Conservation (phyloP, 1,284 basidiomycete genomes). For the Mycena sp. region DNA sequence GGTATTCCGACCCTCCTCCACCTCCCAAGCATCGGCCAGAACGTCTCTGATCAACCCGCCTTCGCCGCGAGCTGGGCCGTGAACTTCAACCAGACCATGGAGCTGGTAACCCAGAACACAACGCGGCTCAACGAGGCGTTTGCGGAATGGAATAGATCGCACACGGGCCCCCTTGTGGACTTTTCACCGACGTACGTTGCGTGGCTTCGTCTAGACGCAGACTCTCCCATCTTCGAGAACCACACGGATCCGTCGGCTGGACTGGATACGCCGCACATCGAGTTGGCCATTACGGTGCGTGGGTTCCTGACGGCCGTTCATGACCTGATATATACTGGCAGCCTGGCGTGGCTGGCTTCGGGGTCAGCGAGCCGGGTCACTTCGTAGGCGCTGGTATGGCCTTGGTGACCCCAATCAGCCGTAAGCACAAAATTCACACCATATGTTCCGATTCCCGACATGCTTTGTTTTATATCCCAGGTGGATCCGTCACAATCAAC, state of each 20-base stretch:
- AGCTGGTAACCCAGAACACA: constrained; percentile 33
- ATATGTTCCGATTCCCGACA: neutral
- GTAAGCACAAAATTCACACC: constrained; percentile 14
- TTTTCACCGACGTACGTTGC: neutral
- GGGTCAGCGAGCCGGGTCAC: neutral
- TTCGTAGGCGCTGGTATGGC: constrained; percentile 1
- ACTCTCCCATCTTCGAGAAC: constrained; percentile 10
- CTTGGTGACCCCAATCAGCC: constrained; percentile 19
- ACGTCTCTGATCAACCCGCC: constrained; percentile 50
- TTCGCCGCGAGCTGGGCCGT: constrained; percentile 29
- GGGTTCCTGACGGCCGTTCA: neutral
- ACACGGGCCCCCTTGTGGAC: constrained; percentile 7
- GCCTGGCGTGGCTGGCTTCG: constrained; percentile 2
- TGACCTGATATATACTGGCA: neutral
- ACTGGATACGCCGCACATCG: constrained; percentile 7
- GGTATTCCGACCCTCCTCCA: constrained; percentile 42
- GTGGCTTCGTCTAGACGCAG: constrained; percentile 14
- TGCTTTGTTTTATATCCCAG: constrained; percentile 17
- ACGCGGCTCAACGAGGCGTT: constrained; percentile 26
- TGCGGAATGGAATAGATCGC: constrained; percentile 23
- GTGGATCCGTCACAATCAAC: constrained; percentile 36
- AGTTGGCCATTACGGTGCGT: constrained; percentile 5
- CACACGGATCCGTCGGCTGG: constrained; percentile 9
- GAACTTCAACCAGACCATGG: constrained; percentile 35
- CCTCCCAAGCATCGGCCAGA: constrained; percentile 48